Evolutionary conservation across 805 yeast genomes (phyloP).

Genomic region (Wickerhamiella bombiphila): DNA sequence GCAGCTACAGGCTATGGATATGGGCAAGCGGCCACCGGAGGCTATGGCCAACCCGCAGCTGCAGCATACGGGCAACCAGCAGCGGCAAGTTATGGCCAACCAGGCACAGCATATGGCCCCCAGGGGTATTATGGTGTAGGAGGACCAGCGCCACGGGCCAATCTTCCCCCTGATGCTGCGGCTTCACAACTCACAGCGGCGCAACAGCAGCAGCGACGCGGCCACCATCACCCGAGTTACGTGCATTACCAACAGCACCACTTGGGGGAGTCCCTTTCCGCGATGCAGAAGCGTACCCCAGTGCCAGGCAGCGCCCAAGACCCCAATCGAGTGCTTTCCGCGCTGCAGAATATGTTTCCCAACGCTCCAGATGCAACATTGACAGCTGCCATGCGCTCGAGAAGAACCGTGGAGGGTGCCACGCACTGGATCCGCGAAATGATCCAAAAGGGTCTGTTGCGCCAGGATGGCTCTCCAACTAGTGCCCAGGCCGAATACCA

Average conservation of each 20-base stretch:
- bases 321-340: slow-evolving; percentile 9
- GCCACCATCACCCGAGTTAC: neutral
- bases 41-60: slow-evolving; percentile 8
- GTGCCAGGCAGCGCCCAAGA: neutral
- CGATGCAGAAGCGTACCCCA: neutral
- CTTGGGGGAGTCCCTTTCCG: neutral
- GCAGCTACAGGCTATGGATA: slow-evolving; percentile 6
- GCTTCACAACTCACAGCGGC: no score
- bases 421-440: slow-evolving; percentile 23
- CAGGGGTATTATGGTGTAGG: no score
- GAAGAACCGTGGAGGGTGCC: slow-evolving; percentile 24
- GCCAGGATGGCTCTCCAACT: slow-evolving; percentile 4
- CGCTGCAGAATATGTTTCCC: slow-evolving; percentile 14
- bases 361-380: slow-evolving; percentile 16
- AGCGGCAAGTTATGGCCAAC: slow-evolving; percentile 3
- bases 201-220: slow-evolving; percentile 1
- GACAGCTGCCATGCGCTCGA: slow-evolving; percentile 19
- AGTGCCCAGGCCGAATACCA: slow-evolving; percentile 8
- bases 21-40: slow-evolving; percentile 1
- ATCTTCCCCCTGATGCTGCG: no score
- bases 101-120: neutral
- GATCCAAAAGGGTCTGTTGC: slow-evolving; percentile 20
- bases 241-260: neutral
- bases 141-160: no score
- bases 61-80: slow-evolving; percentile 8